phyloP scores from a whole-genome alignment of 2,329 filamentous ascomycete species.

The Neocatenulostroma microsporum region DNA sequence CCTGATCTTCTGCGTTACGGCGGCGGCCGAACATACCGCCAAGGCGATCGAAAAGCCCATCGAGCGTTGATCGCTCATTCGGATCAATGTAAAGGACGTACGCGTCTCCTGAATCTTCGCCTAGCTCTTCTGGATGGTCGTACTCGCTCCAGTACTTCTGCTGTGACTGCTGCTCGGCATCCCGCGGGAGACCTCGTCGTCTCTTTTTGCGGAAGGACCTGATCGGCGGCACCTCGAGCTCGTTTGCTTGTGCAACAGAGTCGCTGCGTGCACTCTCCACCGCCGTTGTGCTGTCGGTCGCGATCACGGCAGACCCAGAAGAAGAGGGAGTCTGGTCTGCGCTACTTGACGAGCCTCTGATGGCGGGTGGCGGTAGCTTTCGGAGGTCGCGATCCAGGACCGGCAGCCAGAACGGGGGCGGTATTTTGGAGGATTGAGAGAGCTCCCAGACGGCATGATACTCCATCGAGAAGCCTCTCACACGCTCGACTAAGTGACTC shows the following conservation, averaged over 20 bases:
- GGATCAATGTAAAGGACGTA: conserved; percentile 72
- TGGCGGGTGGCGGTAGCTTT: conserved; percentile 40
- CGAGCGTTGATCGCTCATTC: conserved; percentile 57
- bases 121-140: conserved; percentile 70
- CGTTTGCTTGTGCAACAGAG: conserved; percentile 30
- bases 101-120: conserved; percentile 44
- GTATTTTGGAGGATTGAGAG: conserved; percentile 37
- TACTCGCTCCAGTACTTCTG: conserved; percentile 75
- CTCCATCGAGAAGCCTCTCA: conserved; percentile 48
- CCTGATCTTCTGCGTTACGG: conserved; percentile 18
- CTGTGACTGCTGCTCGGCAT: conserved; percentile 18
- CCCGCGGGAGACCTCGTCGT: conserved; percentile 16
- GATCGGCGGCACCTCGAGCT: conserved; percentile 33
- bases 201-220: conserved; percentile 39
- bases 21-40: conserved; percentile 27
- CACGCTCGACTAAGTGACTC: conserved; percentile 45
- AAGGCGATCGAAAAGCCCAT: conserved; percentile 52
- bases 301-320: conserved; percentile 30
- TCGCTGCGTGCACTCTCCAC: conserved; percentile 24
- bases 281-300: conserved; percentile 26
- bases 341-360: conserved; percentile 18
- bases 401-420: conserved; percentile 43
- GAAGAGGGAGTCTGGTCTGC: conserved; percentile 29
- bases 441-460: conserved; percentile 46
- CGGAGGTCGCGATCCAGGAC: conserved; percentile 45